These are phyloP conservation scores for Rhodotorula sp. DNA, from an alignment of 1,284 basidiomycete species.

Conservation along the genomic window DNA sequence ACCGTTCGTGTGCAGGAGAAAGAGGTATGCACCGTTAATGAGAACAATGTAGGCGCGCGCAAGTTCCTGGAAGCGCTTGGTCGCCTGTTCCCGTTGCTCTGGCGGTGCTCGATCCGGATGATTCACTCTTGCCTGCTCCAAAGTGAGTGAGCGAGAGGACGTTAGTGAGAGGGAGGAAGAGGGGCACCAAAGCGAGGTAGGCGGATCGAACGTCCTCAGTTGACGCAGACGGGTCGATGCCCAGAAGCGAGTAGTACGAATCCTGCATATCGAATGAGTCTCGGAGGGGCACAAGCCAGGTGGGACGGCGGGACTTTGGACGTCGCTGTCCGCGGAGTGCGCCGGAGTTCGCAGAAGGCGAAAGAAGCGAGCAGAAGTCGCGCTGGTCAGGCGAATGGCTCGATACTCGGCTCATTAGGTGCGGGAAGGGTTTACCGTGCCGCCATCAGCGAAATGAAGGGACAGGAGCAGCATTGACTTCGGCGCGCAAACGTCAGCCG, in stretches of 20 bases:
- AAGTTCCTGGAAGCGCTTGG: background rate
- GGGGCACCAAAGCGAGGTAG: background rate
- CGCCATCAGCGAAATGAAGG: too few relatives aligned
- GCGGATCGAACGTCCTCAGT: constrained; percentile 3
- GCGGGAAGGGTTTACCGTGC: too few relatives aligned
- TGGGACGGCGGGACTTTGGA: background rate
- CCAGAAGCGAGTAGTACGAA: constrained; percentile 6
- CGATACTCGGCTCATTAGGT: too few relatives aligned
- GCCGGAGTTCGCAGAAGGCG: too few relatives aligned
- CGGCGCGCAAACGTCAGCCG: too few relatives aligned
- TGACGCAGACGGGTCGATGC: background rate
- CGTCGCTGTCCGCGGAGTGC: background rate
- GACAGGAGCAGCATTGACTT: too few relatives aligned
- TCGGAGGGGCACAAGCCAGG: background rate
- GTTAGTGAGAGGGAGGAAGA: background rate
- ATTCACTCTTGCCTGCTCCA: constrained; percentile 1
- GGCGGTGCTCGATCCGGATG: constrained; percentile 14
- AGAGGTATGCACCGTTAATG: background rate
- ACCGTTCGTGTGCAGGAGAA: too few relatives aligned
- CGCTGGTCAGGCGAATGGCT: too few relatives aligned
- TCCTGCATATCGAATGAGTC: too few relatives aligned
- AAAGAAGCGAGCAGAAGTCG: too few relatives aligned
- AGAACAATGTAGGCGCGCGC: constrained; percentile 3
- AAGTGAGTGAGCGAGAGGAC: background rate
- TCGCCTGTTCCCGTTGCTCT: background rate